These are phyloP conservation scores for Ramaria sp. DNA, from an alignment of 768 basidiomycete genomes.

Conservation along the genomic window DNA sequence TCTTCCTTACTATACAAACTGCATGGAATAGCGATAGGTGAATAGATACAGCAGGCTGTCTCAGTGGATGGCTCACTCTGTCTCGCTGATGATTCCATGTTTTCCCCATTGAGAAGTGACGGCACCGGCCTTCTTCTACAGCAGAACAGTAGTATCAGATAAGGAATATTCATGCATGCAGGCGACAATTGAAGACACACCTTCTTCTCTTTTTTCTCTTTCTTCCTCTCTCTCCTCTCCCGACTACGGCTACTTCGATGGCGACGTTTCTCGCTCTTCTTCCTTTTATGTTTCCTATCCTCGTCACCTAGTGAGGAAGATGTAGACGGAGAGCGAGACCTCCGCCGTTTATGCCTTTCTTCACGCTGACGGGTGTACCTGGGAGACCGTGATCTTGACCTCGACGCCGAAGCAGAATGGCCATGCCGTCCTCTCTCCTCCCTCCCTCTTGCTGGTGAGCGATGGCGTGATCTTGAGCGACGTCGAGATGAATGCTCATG, in stretches of 20 bases:
- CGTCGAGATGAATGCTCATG: background rate
- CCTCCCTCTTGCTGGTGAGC: background rate
- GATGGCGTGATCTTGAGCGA: background rate
- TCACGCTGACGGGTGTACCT: slow-evolving; percentile 9
- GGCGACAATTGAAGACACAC: slow-evolving; percentile 18
- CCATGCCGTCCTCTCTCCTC: slow-evolving; percentile 1
- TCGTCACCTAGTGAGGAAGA: background rate
- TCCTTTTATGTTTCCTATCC: slow-evolving; percentile 4
- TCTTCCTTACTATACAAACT: slow-evolving; percentile 75
- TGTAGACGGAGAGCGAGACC: slow-evolving; percentile 8
- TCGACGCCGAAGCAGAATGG: slow-evolving; percentile 13
- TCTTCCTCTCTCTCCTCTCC: slow-evolving; percentile 31
- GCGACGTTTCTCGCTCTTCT: background rate
- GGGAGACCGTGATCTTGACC: slow-evolving; percentile 19
- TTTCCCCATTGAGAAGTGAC: slow-evolving; percentile 76
- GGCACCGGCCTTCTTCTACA: slow-evolving; percentile 48
- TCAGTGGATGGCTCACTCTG: slow-evolving; percentile 50
- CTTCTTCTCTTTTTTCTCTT: slow-evolving; percentile 60
- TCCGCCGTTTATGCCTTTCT: slow-evolving; percentile 8
- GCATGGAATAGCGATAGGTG: background rate
- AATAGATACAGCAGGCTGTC: background rate
- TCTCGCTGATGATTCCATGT: slow-evolving; percentile 75
- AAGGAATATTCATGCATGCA: too few species aligned
- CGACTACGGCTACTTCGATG: slow-evolving; percentile 15
- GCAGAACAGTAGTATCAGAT: background rate